These are phyloP conservation scores for Inosperma sp. DNA, from an alignment of 768 basidiomycete genomes.

Conservation along the genomic window DNA sequence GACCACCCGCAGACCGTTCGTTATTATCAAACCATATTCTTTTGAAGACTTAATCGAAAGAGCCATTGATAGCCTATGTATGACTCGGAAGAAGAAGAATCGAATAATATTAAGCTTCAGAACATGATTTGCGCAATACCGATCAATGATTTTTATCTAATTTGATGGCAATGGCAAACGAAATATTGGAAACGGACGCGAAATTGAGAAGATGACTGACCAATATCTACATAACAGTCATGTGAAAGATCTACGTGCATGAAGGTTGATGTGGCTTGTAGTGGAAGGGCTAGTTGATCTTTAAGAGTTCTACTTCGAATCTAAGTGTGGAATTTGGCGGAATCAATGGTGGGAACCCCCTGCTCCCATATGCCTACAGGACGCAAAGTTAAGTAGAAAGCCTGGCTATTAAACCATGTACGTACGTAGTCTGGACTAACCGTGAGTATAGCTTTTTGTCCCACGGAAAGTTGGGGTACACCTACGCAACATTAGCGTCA, in stretches of 20 bases:
- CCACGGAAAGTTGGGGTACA: constrained; percentile 51
- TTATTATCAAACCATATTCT: too few species aligned
- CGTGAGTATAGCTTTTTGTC: constrained; percentile 64
- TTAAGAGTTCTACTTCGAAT: constrained; percentile 81
- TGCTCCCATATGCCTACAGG: constrained; percentile 67
- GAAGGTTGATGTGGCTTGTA: too few species aligned
- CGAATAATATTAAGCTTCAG: too few species aligned
- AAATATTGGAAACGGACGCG: too few species aligned
- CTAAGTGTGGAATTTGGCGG: constrained; percentile 68
- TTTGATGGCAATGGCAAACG: too few species aligned
- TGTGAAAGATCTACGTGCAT: not conserved
- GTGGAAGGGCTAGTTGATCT: constrained; percentile 47
- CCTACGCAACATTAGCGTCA: constrained; percentile 40
- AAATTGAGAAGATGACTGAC: not conserved
- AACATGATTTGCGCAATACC: too few species aligned
- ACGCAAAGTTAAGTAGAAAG: constrained; percentile 4
- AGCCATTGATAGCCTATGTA: too few species aligned
- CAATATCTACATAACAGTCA: not conserved
- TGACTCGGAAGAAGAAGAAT: too few species aligned
- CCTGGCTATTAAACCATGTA: not conserved
- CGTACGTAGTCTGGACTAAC: constrained; percentile 76
- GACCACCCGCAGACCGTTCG: too few species aligned
- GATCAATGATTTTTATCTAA: too few species aligned
- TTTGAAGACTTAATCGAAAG: too few species aligned
- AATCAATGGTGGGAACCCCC: constrained; percentile 77